These are phyloP conservation scores for Pythium brachiatum DNA, from an alignment of 352 stramenopile genomes.

Conservation along the genomic window DNA sequence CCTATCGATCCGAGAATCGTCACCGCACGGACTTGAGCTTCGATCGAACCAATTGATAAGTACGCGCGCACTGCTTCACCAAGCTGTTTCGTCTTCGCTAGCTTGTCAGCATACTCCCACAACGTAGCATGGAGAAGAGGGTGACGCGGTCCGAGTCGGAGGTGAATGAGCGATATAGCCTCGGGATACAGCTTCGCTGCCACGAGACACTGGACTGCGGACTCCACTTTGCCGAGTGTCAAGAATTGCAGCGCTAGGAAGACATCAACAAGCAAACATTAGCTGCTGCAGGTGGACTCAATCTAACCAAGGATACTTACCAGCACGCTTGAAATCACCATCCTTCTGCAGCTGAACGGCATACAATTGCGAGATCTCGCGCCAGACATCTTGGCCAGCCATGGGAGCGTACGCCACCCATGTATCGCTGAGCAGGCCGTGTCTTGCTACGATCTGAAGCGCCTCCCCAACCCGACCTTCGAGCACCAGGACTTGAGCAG, in stretches of 20 bases:
- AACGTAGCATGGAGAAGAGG: constrained; percentile 36
- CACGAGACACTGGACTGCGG: constrained; percentile 40
- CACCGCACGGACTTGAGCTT: constrained; percentile 9
- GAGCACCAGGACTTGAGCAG: constrained; percentile 47
- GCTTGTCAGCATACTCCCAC: constrained; percentile 36
- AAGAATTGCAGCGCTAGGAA: constrained; percentile 53
- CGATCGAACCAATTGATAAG: constrained; percentile 4
- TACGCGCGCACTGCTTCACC: constrained; percentile 4
- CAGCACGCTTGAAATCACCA: constrained; percentile 47
- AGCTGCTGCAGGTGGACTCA: neutral
- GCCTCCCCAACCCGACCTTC: constrained; percentile 56
- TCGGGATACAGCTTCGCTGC: constrained; percentile 44
- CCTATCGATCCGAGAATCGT: constrained; percentile 5
- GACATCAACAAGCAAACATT: neutral
- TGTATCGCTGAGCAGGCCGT: constrained; percentile 36
- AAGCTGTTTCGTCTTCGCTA: constrained; percentile 31
- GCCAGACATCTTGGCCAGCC: constrained; percentile 71
- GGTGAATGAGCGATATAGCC: constrained; percentile 51
- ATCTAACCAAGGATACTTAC: constrained; percentile 19
- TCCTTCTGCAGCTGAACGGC: constrained; percentile 45
- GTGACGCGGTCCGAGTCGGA: constrained; percentile 40
- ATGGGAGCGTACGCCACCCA: constrained; percentile 75
- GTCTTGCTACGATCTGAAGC: constrained; percentile 50
- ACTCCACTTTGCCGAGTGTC: constrained; percentile 53
- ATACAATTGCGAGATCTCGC: constrained; percentile 62